Conservation (phyloP, 2,329 filamentous ascomycete genomes). For the Aureobasidium sp. region DNA sequence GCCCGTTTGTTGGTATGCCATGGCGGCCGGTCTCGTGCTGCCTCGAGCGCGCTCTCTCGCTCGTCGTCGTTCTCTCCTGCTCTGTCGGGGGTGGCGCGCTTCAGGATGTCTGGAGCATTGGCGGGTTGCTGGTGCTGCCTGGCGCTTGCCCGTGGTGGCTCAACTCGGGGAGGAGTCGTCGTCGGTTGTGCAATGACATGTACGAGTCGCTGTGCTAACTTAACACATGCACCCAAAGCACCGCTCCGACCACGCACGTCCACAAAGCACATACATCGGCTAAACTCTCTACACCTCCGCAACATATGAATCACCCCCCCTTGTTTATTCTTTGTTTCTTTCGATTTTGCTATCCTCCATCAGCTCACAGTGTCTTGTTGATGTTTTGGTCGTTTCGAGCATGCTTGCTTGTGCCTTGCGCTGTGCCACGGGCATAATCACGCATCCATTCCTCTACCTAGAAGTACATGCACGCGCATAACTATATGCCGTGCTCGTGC, state of each 20-base stretch:
- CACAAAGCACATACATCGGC: background rate
- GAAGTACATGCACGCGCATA: background rate
- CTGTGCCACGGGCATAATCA: background rate
- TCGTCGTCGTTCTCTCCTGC: background rate
- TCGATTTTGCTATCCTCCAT: background rate
- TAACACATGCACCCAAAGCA: slow-evolving; percentile 5
- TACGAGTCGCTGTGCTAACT: background rate
- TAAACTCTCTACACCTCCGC: background rate
- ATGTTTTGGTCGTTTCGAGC: background rate
- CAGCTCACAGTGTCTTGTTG: no score
- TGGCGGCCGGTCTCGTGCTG: slow-evolving; percentile 27
- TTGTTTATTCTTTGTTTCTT: background rate
- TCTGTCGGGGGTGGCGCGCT: background rate
- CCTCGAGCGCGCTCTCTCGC: background rate
- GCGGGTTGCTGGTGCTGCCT: background rate
- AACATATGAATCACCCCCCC: background rate
- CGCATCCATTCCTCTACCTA: background rate
- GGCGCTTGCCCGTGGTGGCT: background rate
- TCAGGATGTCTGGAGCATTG: slow-evolving; percentile 1
- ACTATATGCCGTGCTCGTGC: background rate
- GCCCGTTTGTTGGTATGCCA: slow-evolving; percentile 64
- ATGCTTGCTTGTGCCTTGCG: background rate
- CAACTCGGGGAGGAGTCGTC: background rate
- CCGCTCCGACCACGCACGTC: background rate
- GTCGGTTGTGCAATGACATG: slow-evolving; percentile 1